Conservation (phyloP, 2,329 filamentous ascomycete genomes). For the Knoxdaviesia proteae region DNA sequence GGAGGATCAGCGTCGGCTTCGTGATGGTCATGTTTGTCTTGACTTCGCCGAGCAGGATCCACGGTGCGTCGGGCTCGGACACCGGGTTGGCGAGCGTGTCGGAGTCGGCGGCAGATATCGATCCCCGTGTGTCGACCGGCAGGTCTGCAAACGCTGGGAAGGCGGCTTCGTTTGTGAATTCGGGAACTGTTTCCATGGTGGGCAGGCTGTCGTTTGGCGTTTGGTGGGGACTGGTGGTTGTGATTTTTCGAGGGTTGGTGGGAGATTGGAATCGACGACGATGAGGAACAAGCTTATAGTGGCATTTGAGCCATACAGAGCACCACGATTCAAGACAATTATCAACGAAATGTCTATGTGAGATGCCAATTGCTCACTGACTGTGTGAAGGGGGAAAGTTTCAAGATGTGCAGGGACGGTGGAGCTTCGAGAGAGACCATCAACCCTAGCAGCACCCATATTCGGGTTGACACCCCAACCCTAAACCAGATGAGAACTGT, state of each 20-base stretch:
- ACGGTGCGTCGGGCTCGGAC: not conserved
- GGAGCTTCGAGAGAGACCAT: too few species aligned
- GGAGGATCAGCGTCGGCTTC: constrained; percentile 24
- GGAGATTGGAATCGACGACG: not conserved
- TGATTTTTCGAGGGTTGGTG: not conserved
- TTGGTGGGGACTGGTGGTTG: not conserved
- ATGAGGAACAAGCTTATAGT: not conserved
- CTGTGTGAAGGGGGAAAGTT: too few species aligned
- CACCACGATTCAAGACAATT: not conserved
- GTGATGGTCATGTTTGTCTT: constrained; percentile 26
- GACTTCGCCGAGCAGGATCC: constrained; percentile 22
- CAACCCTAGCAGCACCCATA: too few species aligned
- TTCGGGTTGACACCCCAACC: too few species aligned
- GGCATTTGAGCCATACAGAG: not conserved
- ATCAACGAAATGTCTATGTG: too few species aligned
- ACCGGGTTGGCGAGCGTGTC: constrained; percentile 2
- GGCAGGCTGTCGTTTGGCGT: not conserved
- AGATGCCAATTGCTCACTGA: too few species aligned
- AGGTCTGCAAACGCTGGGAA: constrained; percentile 16
- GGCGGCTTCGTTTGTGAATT: constrained; percentile 11
- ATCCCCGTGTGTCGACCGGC: constrained; percentile 6
- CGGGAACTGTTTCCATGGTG: constrained; percentile 4
- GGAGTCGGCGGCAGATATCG: not conserved
- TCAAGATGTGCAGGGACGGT: too few species aligned
- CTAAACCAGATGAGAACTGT: too few species aligned